phyloP scores from a whole-genome alignment of 805 yeast species.

The Millerozyma miso region DNA sequence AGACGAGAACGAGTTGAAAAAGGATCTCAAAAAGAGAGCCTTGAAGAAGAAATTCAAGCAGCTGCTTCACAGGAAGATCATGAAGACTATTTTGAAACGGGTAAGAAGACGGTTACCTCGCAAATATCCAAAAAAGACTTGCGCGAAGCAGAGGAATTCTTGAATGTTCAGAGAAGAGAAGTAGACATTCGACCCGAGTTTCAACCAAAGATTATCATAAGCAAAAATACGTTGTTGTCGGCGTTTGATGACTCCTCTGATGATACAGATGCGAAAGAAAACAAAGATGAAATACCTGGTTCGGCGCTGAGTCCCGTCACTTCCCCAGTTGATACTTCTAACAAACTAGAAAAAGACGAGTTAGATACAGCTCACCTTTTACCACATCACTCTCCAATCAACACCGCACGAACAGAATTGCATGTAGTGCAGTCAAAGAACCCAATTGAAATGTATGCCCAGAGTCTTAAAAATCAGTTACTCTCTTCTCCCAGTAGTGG shows the following conservation, averaged over 20 bases:
- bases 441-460: slow-evolving; percentile 36
- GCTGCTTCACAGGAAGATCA: slow-evolving; percentile 38
- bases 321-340: slow-evolving; percentile 20
- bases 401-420: background rate
- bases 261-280: slow-evolving; percentile 10
- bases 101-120: slow-evolving; percentile 19
- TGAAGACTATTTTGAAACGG: slow-evolving; percentile 24
- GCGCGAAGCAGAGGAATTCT: slow-evolving; percentile 27
- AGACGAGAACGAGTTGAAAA: slow-evolving; percentile 13
- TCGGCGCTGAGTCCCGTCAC: slow-evolving; percentile 28
- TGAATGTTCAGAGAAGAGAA: slow-evolving; percentile 31
- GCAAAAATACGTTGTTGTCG: slow-evolving; percentile 27
- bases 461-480: slow-evolving; percentile 23
- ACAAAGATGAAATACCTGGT: slow-evolving; percentile 6
- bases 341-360: slow-evolving; percentile 3
- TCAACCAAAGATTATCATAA: slow-evolving; percentile 19
- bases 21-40: slow-evolving; percentile 12
- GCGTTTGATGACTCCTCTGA: slow-evolving; percentile 27
- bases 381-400: background rate
- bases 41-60: slow-evolving; percentile 30
- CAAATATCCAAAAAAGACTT: slow-evolving; percentile 17
- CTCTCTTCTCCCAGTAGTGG: slow-evolving; percentile 21
- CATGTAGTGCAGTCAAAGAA: slow-evolving; percentile 11
- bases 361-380: background rate
- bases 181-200: slow-evolving; percentile 29